Evolutionary conservation across 2,329 filamentous ascomycete species (phyloP), one percentile per base, ranked within the genome.

Genomic region (Falciphora oryzae): DNA sequence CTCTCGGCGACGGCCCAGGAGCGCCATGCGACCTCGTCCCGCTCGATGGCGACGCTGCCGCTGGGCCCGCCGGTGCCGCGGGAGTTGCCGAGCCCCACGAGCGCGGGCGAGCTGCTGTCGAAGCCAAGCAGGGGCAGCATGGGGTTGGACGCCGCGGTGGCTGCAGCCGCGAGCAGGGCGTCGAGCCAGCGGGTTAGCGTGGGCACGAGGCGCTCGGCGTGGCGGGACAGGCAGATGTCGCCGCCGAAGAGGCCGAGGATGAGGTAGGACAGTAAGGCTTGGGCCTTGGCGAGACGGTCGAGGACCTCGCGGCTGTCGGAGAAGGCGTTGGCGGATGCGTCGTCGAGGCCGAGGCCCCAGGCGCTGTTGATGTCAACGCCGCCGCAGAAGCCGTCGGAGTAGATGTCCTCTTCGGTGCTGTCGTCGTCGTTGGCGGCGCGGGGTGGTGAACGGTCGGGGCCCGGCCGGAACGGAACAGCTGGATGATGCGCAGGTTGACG

Each of bases 161-260:
- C 28, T 7, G 61, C 61, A 10, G 22, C 35, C 3, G 29, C 25
- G 11, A 63, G 44, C 28, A 63, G 44, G 22, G 31, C 27, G 4
- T 31, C 22, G 13, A 57, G 25, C 61, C 61, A 63, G 16, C 10
- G 22, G 13, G 28, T 14, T 6, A 63, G 27, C 5, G 29, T 35
- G 6, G 67, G 70, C 32, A 73, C 74, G 64, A 66, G 74, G 67
- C 65, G 70, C 64, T 76, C 80, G 31, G 78, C 77, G 4, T 76
- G 70, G 44, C 75, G 72, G 1, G 78, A 75, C 6, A 76, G 71
- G 22, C 74, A 69, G n/a, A 83, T 77, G 67, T 83, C 78, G 18
- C 79, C 79, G 68, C 84, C 81, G 64, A 83, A 83, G 38, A 85
- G 71, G 18, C 78, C 73, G 65, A 85, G 80, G 44, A 79, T 77